phyloP scores from a whole-genome alignment of 2,329 filamentous ascomycete genomes.

The Tolypocladium ophioglossoides region DNA sequence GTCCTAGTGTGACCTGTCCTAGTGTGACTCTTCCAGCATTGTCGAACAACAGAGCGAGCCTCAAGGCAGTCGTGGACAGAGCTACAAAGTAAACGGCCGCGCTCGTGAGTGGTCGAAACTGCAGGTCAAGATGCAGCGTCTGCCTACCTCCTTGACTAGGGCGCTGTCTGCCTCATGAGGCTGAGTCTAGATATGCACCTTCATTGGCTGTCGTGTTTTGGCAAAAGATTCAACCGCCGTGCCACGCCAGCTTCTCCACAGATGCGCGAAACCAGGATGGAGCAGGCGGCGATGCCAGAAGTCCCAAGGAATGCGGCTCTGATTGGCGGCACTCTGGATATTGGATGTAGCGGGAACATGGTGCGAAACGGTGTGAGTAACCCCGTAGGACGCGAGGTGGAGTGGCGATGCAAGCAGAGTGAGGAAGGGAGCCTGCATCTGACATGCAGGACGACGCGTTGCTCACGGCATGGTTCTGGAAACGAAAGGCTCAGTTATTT shows the following conservation, averaged over 20 bases:
- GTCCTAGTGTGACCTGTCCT: no score
- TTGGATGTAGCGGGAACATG: no score
- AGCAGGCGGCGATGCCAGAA: background rate
- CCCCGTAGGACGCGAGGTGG: background rate
- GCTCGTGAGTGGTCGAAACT: background rate
- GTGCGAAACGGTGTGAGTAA: background rate
- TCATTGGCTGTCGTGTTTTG: background rate
- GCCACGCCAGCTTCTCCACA: background rate
- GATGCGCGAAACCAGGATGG: background rate
- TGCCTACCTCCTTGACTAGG: background rate
- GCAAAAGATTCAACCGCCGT: background rate
- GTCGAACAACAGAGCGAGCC: background rate
- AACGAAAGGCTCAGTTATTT: background rate
- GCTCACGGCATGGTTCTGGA: background rate
- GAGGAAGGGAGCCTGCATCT: background rate
- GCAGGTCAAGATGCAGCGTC: background rate
- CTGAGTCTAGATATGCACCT: no score
- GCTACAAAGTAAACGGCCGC: background rate
- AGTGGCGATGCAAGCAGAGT: background rate
- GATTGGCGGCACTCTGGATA: background rate
- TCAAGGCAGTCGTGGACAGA: background rate
- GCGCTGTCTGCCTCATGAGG: background rate
- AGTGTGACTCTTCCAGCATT: background rate
- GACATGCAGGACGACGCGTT: background rate
- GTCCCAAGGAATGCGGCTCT: background rate